Base-by-base conservation (phyloP, 148 eudicot species). In the Rhododendron williamsianum region DNA sequence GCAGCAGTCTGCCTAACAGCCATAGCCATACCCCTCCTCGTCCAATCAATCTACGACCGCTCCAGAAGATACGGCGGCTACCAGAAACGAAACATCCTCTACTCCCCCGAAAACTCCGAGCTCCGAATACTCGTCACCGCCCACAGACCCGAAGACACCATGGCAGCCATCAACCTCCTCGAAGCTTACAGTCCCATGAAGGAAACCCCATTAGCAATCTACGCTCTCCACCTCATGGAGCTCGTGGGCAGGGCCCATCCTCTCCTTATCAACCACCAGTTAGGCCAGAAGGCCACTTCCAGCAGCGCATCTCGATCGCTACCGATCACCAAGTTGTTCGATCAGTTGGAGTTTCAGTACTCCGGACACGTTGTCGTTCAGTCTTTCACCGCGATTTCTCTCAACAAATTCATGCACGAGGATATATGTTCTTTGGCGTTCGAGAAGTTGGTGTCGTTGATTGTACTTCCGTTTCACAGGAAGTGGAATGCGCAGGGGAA, bases 401-500 rank as follows among this genome's bases (percentile, higher is more conserved):
- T 83, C 25, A 51, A 80, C 13, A 80, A 79, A 46, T 89, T 89
- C 85, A 87, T 89, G 91, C 89, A 89, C 63, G 83, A 87, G 8
- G 91, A 89, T 76, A 89, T 89, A 5, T 87, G 91, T 48, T 79
- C 84, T 4, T 71, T 89, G 1, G 91, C 91, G 23, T 89, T 89
- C 49, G 85, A 89, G 83, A 89, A 83, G 58, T 48, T 89, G 48
- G 83, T 86, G 5, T 87, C 91, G 2, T 38, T 89, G n/a, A 83
- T 89, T 7, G 81, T 89, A 3, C 91, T 89, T 21, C 91, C 91
- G n/a, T 89, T 89, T 74, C 91, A 89, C 81, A 76, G 83, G 78
- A 89, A 89, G 78, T 89, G 91, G 91, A 89, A 87, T 80, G 78
- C 86, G 7, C 89, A 89, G 33, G 89, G 91, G 35, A 89, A 87